A percentile compares a stretch with the other conserved stretches of the same genome.
Conservation (phyloP, 495 filamentous ascomycete genomes). For the Aspergillus leporis region DNA sequence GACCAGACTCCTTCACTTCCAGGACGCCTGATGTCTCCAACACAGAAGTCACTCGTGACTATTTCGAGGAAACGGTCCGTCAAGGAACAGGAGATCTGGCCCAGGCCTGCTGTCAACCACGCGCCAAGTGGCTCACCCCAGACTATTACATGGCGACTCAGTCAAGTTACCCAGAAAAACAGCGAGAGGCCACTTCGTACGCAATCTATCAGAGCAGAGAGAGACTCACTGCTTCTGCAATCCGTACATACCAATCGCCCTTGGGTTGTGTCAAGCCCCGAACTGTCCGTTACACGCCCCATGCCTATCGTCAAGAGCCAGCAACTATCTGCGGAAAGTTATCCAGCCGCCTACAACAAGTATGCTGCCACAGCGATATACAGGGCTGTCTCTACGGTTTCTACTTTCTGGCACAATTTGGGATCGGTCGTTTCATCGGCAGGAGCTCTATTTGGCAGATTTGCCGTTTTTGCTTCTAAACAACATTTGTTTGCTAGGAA, state of each 20-base stretch:
- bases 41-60: neutral
- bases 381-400: neutral
- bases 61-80: neutral
- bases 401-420: slow-evolving; percentile 10
- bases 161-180: neutral
- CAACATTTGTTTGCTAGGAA: slow-evolving; percentile 16
- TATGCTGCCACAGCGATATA: neutral
- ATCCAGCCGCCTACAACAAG: neutral
- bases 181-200: neutral
- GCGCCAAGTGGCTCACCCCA: neutral
- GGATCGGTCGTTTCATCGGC: slow-evolving; percentile 14
- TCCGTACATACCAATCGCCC: neutral
- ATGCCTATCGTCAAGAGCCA: neutral
- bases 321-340: neutral
- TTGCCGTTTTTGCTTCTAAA: slow-evolving; percentile 17
- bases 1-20: neutral
- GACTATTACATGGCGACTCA: neutral
- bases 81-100: neutral
- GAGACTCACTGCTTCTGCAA: neutral
- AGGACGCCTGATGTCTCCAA: neutral
- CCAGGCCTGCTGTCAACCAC: neutral
- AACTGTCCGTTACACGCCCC: neutral
- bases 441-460: slow-evolving; percentile 14
- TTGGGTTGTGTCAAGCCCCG: neutral
- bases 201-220: neutral